These are phyloP conservation scores for Lonicera japonica DNA, from an alignment of 129 eudicot species.

Conservation along the genomic window DNA sequence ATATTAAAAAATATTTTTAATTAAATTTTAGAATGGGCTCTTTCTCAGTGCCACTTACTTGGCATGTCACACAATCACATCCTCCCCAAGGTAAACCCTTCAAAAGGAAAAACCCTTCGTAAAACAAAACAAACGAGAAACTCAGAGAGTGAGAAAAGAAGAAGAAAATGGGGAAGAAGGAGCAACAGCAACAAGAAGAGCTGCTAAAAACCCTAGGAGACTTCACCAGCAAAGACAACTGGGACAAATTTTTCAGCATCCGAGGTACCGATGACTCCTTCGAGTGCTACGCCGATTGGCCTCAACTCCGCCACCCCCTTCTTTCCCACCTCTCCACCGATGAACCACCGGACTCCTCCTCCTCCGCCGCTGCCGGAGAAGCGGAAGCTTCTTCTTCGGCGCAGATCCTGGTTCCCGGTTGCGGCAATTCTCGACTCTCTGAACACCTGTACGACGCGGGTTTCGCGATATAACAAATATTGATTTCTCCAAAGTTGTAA, in stretches of 20 bases:
- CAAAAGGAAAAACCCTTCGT: too few species aligned
- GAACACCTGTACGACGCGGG: slow-evolving; percentile 76
- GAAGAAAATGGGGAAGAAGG: slow-evolving; percentile 20
- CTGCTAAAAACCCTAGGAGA: slow-evolving; percentile 57
- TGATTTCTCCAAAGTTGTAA: slow-evolving; percentile 88
- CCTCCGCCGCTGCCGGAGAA: slow-evolving; percentile 39
- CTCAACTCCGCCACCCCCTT: slow-evolving; percentile 31
- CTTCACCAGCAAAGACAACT: slow-evolving; percentile 74
- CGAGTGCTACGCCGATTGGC: slow-evolving; percentile 70
- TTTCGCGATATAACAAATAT: slow-evolving; percentile 49
- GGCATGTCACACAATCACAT: too few species aligned
- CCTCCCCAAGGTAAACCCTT: too few species aligned
- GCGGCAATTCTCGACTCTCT: slow-evolving; percentile 59
- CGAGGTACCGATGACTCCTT: slow-evolving; percentile 50
- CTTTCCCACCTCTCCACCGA: slow-evolving; percentile 18
- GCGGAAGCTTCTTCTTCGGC: slow-evolving; percentile 13
- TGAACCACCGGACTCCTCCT: slow-evolving; percentile 51
- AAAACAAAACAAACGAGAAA: too few species aligned
- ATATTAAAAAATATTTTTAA: too few species aligned
- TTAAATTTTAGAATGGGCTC: too few species aligned
- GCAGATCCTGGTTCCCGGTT: slow-evolving; percentile 44
- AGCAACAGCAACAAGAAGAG: slow-evolving; percentile 18
- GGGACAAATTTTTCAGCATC: slow-evolving; percentile 72
- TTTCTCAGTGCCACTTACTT: too few species aligned
- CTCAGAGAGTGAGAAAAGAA: too few species aligned